A percentile compares a stretch with the other conserved stretches of the same genome.
Conservation (phyloP, 2,329 filamentous ascomycete genomes). For the Hymenoscyphus repandus region DNA sequence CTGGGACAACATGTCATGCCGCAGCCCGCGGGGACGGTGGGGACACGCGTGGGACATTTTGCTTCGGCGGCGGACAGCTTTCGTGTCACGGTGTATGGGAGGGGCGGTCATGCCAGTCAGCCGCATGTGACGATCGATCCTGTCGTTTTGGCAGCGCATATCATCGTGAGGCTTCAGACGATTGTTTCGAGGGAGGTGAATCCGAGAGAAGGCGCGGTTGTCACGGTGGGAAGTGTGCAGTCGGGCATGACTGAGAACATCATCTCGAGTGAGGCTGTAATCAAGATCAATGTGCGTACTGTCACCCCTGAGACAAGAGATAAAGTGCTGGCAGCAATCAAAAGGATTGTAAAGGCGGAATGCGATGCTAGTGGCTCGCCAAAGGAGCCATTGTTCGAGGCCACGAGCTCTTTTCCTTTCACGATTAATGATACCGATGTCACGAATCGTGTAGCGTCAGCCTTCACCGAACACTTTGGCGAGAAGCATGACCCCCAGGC, state of each 20-base stretch:
- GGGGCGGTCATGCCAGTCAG: slow-evolving; percentile 37
- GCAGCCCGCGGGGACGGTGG: slow-evolving; percentile 33
- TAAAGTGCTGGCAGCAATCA: slow-evolving; percentile 34
- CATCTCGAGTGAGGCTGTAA: slow-evolving; percentile 37
- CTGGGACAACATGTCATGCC: slow-evolving; percentile 50
- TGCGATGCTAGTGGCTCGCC: slow-evolving; percentile 40
- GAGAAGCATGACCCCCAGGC: slow-evolving; percentile 15
- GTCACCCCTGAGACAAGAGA: slow-evolving; percentile 31
- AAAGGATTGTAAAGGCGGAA: slow-evolving; percentile 46
- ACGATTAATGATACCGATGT: slow-evolving; percentile 22
- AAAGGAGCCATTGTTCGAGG: slow-evolving; percentile 12
- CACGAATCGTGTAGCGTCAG: slow-evolving; percentile 7
- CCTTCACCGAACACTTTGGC: slow-evolving; percentile 21
- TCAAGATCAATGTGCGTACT: slow-evolving; percentile 39
- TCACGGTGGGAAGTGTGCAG: slow-evolving; percentile 40
- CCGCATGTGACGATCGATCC: slow-evolving; percentile 44
- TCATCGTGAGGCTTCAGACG: slow-evolving; percentile 37
- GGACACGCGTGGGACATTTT: slow-evolving; percentile 30
- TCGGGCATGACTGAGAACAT: slow-evolving; percentile 40
- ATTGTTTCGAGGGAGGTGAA: slow-evolving; percentile 36
- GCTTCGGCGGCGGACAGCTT: slow-evolving; percentile 35
- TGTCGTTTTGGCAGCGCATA: slow-evolving; percentile 37
- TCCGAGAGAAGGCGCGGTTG: slow-evolving; percentile 37
- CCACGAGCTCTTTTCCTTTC: slow-evolving; percentile 18
- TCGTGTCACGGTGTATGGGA: slow-evolving; percentile 35